Evolutionary conservation across 2,329 filamentous ascomycete genomes (phyloP), one percentile per base, ranked within the genome.

Genomic region (Exophiala xenobiotica): DNA sequence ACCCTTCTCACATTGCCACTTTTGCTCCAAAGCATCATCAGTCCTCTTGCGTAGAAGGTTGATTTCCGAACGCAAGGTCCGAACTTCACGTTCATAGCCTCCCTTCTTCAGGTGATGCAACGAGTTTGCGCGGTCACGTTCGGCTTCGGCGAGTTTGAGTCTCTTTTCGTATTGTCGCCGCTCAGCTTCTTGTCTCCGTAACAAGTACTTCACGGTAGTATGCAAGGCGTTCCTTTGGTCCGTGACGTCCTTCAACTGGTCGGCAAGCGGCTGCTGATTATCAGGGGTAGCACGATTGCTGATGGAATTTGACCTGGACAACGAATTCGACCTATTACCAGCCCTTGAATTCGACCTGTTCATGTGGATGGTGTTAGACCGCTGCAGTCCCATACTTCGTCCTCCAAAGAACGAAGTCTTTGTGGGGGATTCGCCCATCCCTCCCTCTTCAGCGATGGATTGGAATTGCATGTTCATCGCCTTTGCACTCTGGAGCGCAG

Each of bases 1-100:
- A 14, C 90, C 90, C 71, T 95, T 95, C 71, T 96, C 92, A 56
- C 91, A 92, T 66, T 95, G 87, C 86, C 89, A 97, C 70, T 97
- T 97, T 64, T 95, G 88, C 65, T 96, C 90, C 11, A 97, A 79
- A 12, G 92, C 92, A 58, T 97, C 92, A 63, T 99, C 92, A 23
- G 92, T 92, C 47, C 93, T 84, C 56, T 86, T 86, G 37, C 93
- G 85, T 50, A 99, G 78, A 12, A 86, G 80, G 45, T 87, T 88
- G 56, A 99, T 87, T 67, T 99, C 93, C 19, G 86, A 83, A 53
- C 90, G 85, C 37, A 97, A 76, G 56, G 80, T 85, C 1, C 80
- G 78, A 5, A 97, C 88, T 64, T 97, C 92, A 59, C 80, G 83
- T 67, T 95, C 86, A 67, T 95, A 97, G 7, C 88, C 88, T 4